These are phyloP conservation scores for Apiospora rasikravindrae DNA, from an alignment of 2,329 filamentous ascomycete species.

Conservation along the genomic window DNA sequence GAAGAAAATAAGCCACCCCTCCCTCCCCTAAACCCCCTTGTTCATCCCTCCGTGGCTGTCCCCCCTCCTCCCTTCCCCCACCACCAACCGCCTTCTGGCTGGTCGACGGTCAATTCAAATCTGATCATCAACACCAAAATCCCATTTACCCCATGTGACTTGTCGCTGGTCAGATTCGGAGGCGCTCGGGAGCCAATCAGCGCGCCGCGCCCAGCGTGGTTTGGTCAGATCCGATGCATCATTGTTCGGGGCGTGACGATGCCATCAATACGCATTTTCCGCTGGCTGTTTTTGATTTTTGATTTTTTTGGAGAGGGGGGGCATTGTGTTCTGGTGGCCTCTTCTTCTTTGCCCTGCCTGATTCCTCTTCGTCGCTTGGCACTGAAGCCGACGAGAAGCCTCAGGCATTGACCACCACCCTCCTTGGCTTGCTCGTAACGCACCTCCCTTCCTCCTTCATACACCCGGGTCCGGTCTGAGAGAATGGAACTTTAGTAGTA, in stretches of 20 bases:
- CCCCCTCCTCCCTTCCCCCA: not conserved
- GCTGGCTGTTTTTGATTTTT: not conserved
- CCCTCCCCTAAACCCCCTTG: not conserved
- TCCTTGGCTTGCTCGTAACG: too few relatives aligned
- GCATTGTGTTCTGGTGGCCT: not conserved
- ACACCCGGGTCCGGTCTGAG: not conserved
- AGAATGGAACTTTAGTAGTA: not conserved
- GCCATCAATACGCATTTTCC: conserved; percentile 1
- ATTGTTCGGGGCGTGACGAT: conserved; percentile 2
- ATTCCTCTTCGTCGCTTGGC: too few relatives aligned
- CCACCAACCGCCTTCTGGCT: not conserved
- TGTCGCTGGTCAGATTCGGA: conserved; percentile 8
- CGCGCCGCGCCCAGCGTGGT: not conserved
- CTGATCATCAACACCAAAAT: conserved; percentile 2
- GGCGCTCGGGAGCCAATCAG: not conserved
- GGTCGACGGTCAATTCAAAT: not conserved
- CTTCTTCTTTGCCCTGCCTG: not conserved
- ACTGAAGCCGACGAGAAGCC: too few relatives aligned
- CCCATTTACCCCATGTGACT: conserved; percentile 16
- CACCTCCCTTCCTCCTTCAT: too few relatives aligned
- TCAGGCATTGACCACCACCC: too few relatives aligned
- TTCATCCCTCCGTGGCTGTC: not conserved
- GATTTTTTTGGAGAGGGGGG: too few relatives aligned
- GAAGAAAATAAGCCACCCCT: not conserved
- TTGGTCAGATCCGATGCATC: conserved; percentile 17